These are phyloP conservation scores for Sugiyamaella americana DNA, from an alignment of 805 yeast species.

Conservation along the genomic window DNA sequence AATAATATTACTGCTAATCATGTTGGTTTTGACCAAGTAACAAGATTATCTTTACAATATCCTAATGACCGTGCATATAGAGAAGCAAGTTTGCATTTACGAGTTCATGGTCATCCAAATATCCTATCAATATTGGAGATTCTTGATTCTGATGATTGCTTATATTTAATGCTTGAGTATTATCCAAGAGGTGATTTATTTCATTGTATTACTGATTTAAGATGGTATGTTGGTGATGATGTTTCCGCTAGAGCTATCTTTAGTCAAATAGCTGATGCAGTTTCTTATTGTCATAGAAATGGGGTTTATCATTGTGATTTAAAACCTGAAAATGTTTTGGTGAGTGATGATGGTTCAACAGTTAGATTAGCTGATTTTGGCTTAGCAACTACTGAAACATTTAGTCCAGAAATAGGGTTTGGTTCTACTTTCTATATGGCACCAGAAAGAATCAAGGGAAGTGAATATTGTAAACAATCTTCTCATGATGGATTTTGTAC, in stretches of 20 bases:
- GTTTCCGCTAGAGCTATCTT: slow-evolving; percentile 49
- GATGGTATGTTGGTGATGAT: slow-evolving; percentile 45
- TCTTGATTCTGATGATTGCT: slow-evolving; percentile 44
- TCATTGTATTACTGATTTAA: slow-evolving; percentile 66
- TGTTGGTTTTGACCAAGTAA: slow-evolving; percentile 29
- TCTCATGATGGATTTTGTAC: slow-evolving; percentile 47
- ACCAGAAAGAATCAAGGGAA: slow-evolving; percentile 49
- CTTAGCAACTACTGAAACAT: slow-evolving; percentile 57
- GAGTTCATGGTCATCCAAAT: slow-evolving; percentile 71
- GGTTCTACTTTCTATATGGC: slow-evolving; percentile 92
- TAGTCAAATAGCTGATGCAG: slow-evolving; percentile 69
- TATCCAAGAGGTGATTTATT: slow-evolving; percentile 75
- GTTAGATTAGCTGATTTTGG: slow-evolving; percentile 78
- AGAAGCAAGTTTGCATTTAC: slow-evolving; percentile 67
- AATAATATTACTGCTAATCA: slow-evolving; percentile 3
- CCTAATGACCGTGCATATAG: slow-evolving; percentile 30
- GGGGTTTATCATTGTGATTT: slow-evolving; percentile 86
- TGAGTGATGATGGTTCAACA: slow-evolving; percentile 47
- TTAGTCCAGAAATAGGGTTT: slow-evolving; percentile 68
- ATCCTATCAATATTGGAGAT: slow-evolving; percentile 68
- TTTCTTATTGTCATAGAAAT: slow-evolving; percentile 68
- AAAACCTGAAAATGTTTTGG: slow-evolving; percentile 83
- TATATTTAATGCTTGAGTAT: slow-evolving; percentile 80
- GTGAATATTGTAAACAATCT: slow-evolving; percentile 31
- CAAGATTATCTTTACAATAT: slow-evolving; percentile 25